Base-by-base conservation (phyloP, 495 filamentous ascomycete genomes). In the Penicillium crystallinum region DNA sequence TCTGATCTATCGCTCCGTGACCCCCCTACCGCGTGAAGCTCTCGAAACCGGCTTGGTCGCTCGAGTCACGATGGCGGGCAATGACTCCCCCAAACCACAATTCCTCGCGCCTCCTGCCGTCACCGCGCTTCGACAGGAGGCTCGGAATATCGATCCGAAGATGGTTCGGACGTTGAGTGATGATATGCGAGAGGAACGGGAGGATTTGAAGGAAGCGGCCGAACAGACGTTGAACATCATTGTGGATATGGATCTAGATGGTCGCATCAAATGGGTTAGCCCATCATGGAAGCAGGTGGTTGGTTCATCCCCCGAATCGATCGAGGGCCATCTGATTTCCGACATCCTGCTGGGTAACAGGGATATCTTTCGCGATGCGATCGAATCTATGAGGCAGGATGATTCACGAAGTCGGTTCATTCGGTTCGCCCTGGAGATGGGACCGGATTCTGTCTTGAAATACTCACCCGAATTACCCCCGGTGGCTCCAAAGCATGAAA, bases 171-270 rank as follows among this genome's bases (percentile, higher is more conserved):
- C 81, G 8, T 65, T 79, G 45, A 88, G 82, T 59, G 77, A 82
- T 64, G 75, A 87, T 56, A 87, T 89, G 57, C 81, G 81, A 45
- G 84, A 83, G 53, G 93, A 95, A 71, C 81, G 90, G 46, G 88
- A 95, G 66, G 93, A 97, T 63, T 79, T 98, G 61, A 91, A 89
- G 61, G 86, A 95, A 73, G 95, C 91, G 18, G 93, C 93, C 19
- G 93, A 98, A 69, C 90, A 97, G 74, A 96, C 89, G 9, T 75
- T 93, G 63, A 97, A 96, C 71, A 87, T 96, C 47, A 97, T 98
- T 57, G 73, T 97, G 63, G 91, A 98, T 68, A 80, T 98, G 46
- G 88, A 86, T 58, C 77, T 97, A 41, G 88, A 95, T 59, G 89
- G 89, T 41, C 85, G 80, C 34, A 86, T 98, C 58, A 83, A 88